A percentile compares a stretch with the other conserved stretches of the same genome.
Evolutionary conservation across 176 grass and related monocot genomes (phyloP).

Genomic region (Eremochloa ophiuroides): DNA sequence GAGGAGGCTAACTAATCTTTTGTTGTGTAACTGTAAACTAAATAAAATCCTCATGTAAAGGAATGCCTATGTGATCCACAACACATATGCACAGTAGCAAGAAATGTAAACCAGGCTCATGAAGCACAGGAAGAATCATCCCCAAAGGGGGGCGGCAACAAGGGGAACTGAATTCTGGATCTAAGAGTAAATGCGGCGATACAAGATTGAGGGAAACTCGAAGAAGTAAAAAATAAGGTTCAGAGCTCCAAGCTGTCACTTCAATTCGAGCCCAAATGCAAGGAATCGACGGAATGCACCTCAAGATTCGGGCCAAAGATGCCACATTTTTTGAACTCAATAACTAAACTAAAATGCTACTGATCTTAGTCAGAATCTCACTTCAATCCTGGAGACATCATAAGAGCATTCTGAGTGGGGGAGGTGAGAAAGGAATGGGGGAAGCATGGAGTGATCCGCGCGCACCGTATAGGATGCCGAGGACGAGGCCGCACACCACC

Average conservation of each 20-base stretch:
- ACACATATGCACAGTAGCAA: neutral
- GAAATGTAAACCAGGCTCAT: neutral
- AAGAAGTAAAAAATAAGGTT: neutral
- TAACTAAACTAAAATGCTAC: neutral
- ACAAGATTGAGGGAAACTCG: neutral
- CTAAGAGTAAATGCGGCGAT: neutral
- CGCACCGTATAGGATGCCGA: slow-evolving; percentile 89
- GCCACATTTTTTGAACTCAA: neutral
- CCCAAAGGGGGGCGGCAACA: neutral
- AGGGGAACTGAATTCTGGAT: neutral
- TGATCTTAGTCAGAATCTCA: neutral
- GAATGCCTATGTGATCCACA: neutral
- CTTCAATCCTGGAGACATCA: neutral
- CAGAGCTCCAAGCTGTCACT: neutral
- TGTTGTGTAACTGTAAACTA: neutral
- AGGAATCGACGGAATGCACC: neutral
- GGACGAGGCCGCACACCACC: slow-evolving; percentile 74
- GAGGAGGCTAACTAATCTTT: neutral
- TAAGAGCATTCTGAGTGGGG: neutral
- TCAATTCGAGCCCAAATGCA: neutral
- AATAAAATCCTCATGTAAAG: neutral
- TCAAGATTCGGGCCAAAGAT: neutral
- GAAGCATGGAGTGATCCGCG: neutral
- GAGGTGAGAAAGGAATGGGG: neutral
- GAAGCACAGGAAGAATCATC: neutral